Conservation (phyloP, 192 early-diverging fungal species). For the Backusella westeae region DNA sequence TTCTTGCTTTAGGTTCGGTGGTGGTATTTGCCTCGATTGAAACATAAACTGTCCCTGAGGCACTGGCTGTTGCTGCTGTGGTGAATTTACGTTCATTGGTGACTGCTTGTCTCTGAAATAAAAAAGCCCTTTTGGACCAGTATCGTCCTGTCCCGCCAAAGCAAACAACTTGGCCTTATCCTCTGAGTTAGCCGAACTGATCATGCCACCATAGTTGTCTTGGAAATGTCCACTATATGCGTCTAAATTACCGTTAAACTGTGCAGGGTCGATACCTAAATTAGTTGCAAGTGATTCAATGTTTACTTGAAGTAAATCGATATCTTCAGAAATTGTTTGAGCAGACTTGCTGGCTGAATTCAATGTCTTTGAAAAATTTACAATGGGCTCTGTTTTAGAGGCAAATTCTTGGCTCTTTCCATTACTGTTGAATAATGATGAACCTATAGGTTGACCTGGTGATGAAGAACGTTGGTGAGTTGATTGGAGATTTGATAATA, state of each 20-base stretch:
- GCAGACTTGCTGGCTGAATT: conserved; percentile 25
- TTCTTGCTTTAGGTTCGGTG: background rate
- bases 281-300: conserved; percentile 22
- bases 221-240: background rate
- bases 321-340: conserved; percentile 26
- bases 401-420: background rate
- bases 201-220: conserved; percentile 14
- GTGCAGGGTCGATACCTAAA: conserved; percentile 20
- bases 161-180: conserved; percentile 1
- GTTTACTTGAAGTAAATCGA: conserved; percentile 21
- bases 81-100: background rate
- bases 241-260: conserved; percentile 21
- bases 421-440: background rate
- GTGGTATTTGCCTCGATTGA: background rate
- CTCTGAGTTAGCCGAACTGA: background rate
- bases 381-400: background rate
- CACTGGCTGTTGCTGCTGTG: background rate
- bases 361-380: conserved; percentile 12
- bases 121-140: background rate
- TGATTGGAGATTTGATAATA: background rate
- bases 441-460: background rate
- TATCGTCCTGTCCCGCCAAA: background rate
- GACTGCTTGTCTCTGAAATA: background rate
- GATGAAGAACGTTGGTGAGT: background rate
- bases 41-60: background rate